Percentiles rank a stretch among this genome's conserved stretches.
These are phyloP conservation scores for Papiliotrema flavescens DNA, from an alignment of 1,284 basidiomycete species.

Conservation along the genomic window DNA sequence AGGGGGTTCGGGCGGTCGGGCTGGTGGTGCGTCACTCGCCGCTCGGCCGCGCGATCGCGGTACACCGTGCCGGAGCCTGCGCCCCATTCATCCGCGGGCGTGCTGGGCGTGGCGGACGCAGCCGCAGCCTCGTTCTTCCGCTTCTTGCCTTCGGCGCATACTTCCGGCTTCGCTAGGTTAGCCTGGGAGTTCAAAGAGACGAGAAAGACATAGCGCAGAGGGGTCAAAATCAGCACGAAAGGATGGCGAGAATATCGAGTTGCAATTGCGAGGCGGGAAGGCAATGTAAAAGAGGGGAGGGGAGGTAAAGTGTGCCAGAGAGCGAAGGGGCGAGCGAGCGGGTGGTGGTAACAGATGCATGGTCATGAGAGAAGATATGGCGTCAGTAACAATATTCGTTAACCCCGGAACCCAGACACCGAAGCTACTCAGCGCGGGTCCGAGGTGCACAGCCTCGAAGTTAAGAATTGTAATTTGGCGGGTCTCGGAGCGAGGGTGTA, in stretches of 20 bases:
- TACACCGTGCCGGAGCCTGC: conserved; percentile 58
- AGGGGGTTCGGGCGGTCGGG: conserved; percentile 72
- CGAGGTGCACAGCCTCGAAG: not conserved
- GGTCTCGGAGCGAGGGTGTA: conserved; percentile 47
- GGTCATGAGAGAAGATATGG: conserved; percentile 5
- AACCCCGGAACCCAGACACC: conserved; percentile 21
- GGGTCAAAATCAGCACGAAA: too few relatives aligned
- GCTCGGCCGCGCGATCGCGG: conserved; percentile 84
- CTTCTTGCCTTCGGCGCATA: conserved; percentile 52
- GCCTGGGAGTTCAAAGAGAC: not conserved
- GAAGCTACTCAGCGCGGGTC: conserved; percentile 6
- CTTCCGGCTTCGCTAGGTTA: not conserved
- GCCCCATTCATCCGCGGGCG: conserved; percentile 7
- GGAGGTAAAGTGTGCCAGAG: too few relatives aligned
- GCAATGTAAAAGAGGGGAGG: too few relatives aligned
- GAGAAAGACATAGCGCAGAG: not conserved
- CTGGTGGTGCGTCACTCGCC: conserved; percentile 81
- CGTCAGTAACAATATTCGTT: conserved; percentile 19
- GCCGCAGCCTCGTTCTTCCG: conserved; percentile 57
- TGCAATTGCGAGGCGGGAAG: too few relatives aligned
- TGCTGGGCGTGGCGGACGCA: conserved; percentile 38
- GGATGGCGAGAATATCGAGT: too few relatives aligned
- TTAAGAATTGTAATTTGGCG: not conserved
- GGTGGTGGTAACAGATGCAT: conserved; percentile 3
- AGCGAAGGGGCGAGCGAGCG: not conserved